A percentile compares a stretch with the other conserved stretches of the same genome.
Evolutionary conservation across 2,329 filamentous ascomycete species (phyloP).

Genomic region (Dryadomyces quercivorus): DNA sequence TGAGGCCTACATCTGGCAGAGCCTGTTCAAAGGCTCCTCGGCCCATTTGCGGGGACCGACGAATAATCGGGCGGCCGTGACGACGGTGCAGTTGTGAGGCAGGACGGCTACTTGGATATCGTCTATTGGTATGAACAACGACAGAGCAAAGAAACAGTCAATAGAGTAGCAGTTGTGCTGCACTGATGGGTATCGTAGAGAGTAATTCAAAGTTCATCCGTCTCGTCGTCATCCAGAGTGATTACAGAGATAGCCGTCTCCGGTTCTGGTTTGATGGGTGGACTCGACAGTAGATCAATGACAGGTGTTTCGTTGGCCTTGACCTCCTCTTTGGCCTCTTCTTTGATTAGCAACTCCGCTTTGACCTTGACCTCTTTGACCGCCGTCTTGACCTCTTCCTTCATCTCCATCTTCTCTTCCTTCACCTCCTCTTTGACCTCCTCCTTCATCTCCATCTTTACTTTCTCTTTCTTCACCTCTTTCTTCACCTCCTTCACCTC

Average conservation of each 20-base stretch:
- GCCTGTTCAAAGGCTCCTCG: constrained; percentile 84
- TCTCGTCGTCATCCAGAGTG: constrained; percentile 4
- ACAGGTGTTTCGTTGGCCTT: background rate
- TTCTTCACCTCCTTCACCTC: background rate
- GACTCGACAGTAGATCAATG: background rate
- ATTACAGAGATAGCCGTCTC: background rate
- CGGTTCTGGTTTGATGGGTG: background rate
- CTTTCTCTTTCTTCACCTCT: background rate
- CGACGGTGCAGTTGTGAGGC: constrained; percentile 26
- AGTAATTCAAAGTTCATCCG: constrained; percentile 9
- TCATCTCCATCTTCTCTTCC: background rate
- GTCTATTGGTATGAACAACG: background rate
- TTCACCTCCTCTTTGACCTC: background rate
- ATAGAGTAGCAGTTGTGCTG: too few relatives aligned
- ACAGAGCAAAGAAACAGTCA: background rate
- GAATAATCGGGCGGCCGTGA: constrained; percentile 24
- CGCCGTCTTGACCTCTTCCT: background rate
- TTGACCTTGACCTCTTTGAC: background rate
- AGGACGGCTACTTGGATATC: background rate
- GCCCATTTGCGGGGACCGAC: constrained; percentile 58
- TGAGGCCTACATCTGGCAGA: constrained; percentile 98
- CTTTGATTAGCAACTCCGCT: background rate
- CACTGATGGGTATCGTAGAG: constrained; percentile 4
- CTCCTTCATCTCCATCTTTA: constrained; percentile 27
- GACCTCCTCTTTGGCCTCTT: background rate